A percentile compares a stretch with the other conserved stretches of the same genome.
Evolutionary conservation across 2,329 filamentous ascomycete species (phyloP).

Genomic region (Coleophoma eucalyptorum): DNA sequence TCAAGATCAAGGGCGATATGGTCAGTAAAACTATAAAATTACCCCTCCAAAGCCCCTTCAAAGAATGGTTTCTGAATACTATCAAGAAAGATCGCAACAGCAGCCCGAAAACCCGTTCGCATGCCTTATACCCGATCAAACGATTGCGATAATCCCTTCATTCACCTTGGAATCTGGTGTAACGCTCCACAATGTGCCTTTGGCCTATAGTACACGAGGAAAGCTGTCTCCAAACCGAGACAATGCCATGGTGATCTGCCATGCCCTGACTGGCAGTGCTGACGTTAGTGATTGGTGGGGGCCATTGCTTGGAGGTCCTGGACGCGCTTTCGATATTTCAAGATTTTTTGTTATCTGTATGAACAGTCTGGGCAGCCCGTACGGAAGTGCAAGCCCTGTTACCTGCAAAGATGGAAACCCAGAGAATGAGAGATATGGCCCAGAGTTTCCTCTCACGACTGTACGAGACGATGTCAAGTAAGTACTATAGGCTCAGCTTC

Average conservation of each 20-base stretch:
- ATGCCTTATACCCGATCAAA: slow-evolving; percentile 80
- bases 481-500: slow-evolving; percentile 27
- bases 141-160: slow-evolving; percentile 79
- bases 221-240: slow-evolving; percentile 53
- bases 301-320: slow-evolving; percentile 72
- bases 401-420: slow-evolving; percentile 82
- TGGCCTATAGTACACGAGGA: slow-evolving; percentile 65
- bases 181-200: slow-evolving; percentile 70
- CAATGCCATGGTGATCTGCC: slow-evolving; percentile 75
- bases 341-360: slow-evolving; percentile 84
- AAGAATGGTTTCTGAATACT: slow-evolving; percentile 52
- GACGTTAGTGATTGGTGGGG: slow-evolving; percentile 90
- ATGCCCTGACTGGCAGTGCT: slow-evolving; percentile 80
- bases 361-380: slow-evolving; percentile 82
- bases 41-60: slow-evolving; percentile 4
- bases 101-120: slow-evolving; percentile 94
- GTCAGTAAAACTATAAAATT: slow-evolving; percentile 18
- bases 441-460: slow-evolving; percentile 93
- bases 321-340: slow-evolving; percentile 75
- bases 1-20: slow-evolving; percentile 7
- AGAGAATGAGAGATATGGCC: slow-evolving; percentile 76
- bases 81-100: slow-evolving; percentile 30
- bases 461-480: slow-evolving; percentile 94
- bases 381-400: slow-evolving; percentile 82
- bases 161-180: slow-evolving; percentile 94